Evolutionary conservation across 176 grass and related monocot species (phyloP), one percentile per base, ranked within the genome.

Genomic region (Juncus effusus): DNA sequence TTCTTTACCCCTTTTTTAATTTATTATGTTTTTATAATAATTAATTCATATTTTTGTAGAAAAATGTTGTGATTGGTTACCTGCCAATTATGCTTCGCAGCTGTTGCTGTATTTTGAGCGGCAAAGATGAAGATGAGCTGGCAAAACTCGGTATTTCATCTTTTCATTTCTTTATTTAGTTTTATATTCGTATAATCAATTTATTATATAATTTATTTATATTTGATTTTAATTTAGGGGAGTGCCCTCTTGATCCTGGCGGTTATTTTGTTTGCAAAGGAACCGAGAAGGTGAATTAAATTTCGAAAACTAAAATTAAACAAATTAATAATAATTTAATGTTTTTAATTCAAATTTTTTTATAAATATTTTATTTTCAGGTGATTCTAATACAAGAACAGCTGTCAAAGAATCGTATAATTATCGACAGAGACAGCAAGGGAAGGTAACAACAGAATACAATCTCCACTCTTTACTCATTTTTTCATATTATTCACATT

Each of bases 301-400:
- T 64, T 37, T 59, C 58, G 42, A 6, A 8, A 35, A 2, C 14
- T 60, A 19, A 16, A 2, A 60, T 60, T 14, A 2, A 15, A 28
- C 19, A 28, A 28, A 28, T 28, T 28, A 28, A 28, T 28, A 28
- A 28, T 28, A 28, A 28, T 28, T 28, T 28, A 28, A 28, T 28
- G 19, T 28, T 28, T 28, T 28, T 28, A 28, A 63, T 38, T 16
- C 57, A 47, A 47, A 7, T 13, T 63, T 37, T 5, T 14, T 28
- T 38, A 2, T 15, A 35, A 28, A 40, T 78, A 47, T 84, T 84
- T 42, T 56, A 47, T 47, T 28, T 28, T 59, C 67, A 97, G 93
- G 93, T 97, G 72, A 89, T 97, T 68, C 72, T 97, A 78, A 97
- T 97, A 78, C 94, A 97, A 74, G 94, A 97, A 59, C 94, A 97